Evolutionary conservation across 139 green algal genomes (phyloP).

Genomic region (Chlamydomonas asymmetrica): DNA sequence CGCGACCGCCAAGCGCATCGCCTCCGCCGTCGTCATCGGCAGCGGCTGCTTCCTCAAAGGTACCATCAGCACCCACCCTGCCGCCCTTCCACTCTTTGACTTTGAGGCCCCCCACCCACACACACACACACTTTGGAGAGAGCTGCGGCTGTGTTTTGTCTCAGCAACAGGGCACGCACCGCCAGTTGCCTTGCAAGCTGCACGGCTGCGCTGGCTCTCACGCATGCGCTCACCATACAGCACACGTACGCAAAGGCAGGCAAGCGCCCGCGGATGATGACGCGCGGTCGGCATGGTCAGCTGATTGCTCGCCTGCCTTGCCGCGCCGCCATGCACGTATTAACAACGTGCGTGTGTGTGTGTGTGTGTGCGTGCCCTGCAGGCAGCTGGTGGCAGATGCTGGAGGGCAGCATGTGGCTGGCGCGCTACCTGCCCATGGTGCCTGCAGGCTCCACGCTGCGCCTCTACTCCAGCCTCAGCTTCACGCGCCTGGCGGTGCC

Average conservation of each 20-base stretch:
- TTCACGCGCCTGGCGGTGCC: conserved; percentile 19
- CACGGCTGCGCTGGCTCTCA: background rate
- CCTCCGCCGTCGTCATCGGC: conserved; percentile 32
- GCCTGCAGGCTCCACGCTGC: conserved; percentile 22
- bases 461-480: conserved; percentile 18
- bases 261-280: too few relatives aligned
- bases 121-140: background rate
- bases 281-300: too few relatives aligned
- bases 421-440: conserved; percentile 31
- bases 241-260: background rate
- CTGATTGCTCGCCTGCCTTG: background rate
- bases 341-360: too few relatives aligned
- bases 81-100: background rate
- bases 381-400: conserved; percentile 36
- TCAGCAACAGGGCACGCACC: too few relatives aligned
- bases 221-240: background rate
- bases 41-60: conserved; percentile 42
- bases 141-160: too few relatives aligned
- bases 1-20: conserved; percentile 28
- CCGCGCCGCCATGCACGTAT: too few relatives aligned
- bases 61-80: background rate
- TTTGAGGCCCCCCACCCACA: background rate
- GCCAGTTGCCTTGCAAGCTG: background rate
- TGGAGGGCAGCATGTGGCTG: conserved; percentile 21
- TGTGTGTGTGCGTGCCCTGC: conserved; percentile 1